Percentiles rank a stretch among this genome's conserved stretches.
Evolutionary conservation across 257 asterid species (phyloP).

Genomic region (Solanum bukasovii): DNA sequence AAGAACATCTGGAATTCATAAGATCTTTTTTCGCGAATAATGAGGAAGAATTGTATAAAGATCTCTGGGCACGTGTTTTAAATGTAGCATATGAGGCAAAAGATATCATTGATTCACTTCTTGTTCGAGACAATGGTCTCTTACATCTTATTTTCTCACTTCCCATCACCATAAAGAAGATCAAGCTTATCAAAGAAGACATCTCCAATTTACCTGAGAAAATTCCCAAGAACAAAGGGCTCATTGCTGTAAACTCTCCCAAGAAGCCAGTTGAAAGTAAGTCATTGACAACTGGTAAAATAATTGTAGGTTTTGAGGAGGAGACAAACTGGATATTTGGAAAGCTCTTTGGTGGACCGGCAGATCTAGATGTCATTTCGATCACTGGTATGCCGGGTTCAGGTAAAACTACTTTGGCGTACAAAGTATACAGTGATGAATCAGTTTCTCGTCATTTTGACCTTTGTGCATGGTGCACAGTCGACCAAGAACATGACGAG

Average conservation of each 20-base stretch:
- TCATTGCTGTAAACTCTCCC: neutral
- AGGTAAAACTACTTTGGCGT: neutral
- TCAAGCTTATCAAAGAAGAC: neutral
- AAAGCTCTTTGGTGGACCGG: neutral
- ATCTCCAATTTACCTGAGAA: neutral
- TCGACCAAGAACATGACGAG: neutral
- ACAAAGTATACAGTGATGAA: neutral
- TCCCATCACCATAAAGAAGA: neutral
- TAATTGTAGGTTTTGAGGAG: neutral
- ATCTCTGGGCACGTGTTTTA: neutral
- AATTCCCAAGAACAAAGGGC: neutral
- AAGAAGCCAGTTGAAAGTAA: neutral
- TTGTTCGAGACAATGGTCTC: neutral
- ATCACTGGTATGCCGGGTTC: neutral
- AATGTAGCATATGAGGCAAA: neutral
- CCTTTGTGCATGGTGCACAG: conserved; percentile 1
- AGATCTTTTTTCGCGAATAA: neutral
- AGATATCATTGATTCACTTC: neutral
- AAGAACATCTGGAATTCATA: neutral
- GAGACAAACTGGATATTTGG: neutral
- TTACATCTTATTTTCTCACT: neutral
- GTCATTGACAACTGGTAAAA: neutral
- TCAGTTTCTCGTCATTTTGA: neutral
- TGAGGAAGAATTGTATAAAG: neutral
- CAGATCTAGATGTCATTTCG: neutral